phyloP scores from a whole-genome alignment of 2,329 filamentous ascomycete genomes.

The Microcyclosporella mali region DNA sequence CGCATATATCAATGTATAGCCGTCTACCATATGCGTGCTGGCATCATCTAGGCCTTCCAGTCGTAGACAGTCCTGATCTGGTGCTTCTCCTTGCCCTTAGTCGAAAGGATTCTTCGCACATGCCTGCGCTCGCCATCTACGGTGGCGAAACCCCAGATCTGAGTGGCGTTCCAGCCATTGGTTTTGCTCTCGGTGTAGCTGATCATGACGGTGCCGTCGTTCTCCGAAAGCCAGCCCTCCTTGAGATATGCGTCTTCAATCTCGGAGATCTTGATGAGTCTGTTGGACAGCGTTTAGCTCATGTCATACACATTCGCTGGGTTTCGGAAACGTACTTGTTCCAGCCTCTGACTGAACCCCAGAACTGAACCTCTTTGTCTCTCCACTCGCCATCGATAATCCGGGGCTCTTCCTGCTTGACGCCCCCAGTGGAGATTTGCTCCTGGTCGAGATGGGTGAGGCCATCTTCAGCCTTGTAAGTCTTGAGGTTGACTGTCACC shows the following conservation, averaged over 20 bases:
- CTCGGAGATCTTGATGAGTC: conserved; percentile 36
- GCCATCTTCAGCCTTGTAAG: conserved; percentile 44
- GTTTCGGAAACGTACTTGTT: conserved; percentile 31
- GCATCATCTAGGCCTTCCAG: conserved; percentile 19
- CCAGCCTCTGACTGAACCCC: conserved; percentile 62
- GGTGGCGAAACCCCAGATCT: conserved; percentile 46
- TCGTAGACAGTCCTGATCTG: conserved; percentile 41
- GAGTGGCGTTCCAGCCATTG: conserved; percentile 50
- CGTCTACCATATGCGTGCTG: too few relatives aligned
- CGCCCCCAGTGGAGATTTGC: conserved; percentile 64
- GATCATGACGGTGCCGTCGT: conserved; percentile 41
- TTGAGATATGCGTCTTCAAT: conserved; percentile 45
- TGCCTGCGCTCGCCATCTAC: conserved; percentile 38
- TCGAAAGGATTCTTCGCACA: conserved; percentile 33
- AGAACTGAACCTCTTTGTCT: conserved; percentile 71
- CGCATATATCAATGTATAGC: too few relatives aligned
- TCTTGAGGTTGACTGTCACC: conserved; percentile 57
- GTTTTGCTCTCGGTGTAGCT: conserved; percentile 45
- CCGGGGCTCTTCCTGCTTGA: conserved; percentile 59
- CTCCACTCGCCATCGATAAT: conserved; percentile 53
- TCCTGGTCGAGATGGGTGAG: conserved; percentile 41
- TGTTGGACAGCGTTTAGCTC: conserved; percentile 4
- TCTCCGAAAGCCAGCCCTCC: conserved; percentile 55
- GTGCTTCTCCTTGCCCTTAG: conserved; percentile 35
- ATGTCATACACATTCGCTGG: background rate